These are phyloP conservation scores for Penicillium sp. DNA, from an alignment of 2,329 filamentous ascomycete genomes.

Conservation along the genomic window DNA sequence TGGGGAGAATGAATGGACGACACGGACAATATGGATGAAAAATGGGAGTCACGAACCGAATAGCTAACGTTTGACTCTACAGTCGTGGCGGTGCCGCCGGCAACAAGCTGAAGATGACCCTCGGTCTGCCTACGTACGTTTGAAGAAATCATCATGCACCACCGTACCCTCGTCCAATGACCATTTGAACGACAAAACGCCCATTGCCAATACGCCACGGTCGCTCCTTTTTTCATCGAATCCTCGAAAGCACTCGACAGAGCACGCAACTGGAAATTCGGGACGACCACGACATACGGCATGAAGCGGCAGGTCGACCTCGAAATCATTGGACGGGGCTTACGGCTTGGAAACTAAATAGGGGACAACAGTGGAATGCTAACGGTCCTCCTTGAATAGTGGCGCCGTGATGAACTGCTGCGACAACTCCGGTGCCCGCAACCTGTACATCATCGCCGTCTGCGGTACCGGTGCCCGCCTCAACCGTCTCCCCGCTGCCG, in stretches of 20 bases:
- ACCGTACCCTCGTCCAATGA: constrained; percentile 16
- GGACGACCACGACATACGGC: constrained; percentile 1
- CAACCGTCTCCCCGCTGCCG: constrained; percentile 93
- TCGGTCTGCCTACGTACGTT: constrained; percentile 99
- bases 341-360: constrained; percentile 5
- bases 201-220: constrained; percentile 5
- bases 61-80: constrained; percentile 24
- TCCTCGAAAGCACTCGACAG: background rate
- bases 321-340: constrained; percentile 13
- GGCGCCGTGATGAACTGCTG: constrained; percentile 99
- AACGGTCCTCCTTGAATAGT: constrained; percentile 49
- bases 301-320: background rate
- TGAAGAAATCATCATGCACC: constrained; percentile 13
- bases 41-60: constrained; percentile 4
- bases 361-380: constrained; percentile 22
- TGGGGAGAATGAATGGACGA: constrained; percentile 3
- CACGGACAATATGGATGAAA: constrained; percentile 4
- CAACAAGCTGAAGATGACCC: constrained; percentile 99
- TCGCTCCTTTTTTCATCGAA: background rate
- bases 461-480: constrained; percentile 97
- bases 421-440: constrained; percentile 98
- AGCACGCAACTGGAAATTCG: background rate
- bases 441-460: constrained; percentile 99
- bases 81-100: constrained; percentile 83
- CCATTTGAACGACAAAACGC: constrained; percentile 7